These are phyloP conservation scores for Populus hybrid DNA, from an alignment of 441 rosid genomes.

Conservation along the genomic window DNA sequence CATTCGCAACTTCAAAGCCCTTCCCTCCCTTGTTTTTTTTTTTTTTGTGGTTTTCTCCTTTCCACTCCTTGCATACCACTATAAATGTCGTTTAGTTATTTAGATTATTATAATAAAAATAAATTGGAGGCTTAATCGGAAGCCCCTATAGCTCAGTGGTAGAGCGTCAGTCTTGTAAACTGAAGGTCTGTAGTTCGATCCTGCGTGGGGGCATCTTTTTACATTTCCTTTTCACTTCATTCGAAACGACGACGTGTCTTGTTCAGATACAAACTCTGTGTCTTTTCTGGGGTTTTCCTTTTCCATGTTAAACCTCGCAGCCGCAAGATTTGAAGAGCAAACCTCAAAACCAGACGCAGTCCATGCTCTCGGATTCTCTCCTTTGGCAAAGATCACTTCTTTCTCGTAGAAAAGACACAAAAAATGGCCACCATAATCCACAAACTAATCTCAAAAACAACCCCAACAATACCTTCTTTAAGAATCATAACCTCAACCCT, in stretches of 20 bases:
- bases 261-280: background rate
- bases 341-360: background rate
- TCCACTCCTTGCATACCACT: background rate
- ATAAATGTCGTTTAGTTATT: background rate
- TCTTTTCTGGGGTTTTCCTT: background rate
- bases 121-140: too few relatives aligned
- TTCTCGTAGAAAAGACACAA: background rate
- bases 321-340: background rate
- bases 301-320: background rate
- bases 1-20: constrained; percentile 22
- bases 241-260: background rate
- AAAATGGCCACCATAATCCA: constrained; percentile 42
- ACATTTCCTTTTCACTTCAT: background rate
- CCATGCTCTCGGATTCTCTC: background rate
- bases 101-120: rapidly evolving
- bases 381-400: background rate
- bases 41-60: background rate
- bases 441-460: constrained; percentile 26
- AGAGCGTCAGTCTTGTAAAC: constrained; percentile 96
- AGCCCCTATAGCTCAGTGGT: constrained; percentile 95
- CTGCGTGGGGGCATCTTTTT: constrained; percentile 73
- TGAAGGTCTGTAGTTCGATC: constrained; percentile 98
- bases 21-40: background rate
- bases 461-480: constrained; percentile 12
- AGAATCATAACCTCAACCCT: constrained; percentile 23